Conservation (phyloP, 2,329 filamentous ascomycete species). For the Cadophora luteo-olivacea region DNA sequence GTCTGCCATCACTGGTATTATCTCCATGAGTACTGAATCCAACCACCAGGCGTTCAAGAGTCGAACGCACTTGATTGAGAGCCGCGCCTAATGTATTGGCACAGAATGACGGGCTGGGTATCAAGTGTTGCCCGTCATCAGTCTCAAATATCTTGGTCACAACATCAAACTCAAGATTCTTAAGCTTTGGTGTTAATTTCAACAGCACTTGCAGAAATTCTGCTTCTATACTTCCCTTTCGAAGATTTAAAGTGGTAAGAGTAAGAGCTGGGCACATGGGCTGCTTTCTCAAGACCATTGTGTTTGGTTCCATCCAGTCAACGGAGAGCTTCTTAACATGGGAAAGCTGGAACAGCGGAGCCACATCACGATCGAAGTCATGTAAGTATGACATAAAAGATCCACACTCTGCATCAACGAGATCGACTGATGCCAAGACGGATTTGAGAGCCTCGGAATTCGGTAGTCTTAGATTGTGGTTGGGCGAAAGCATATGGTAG, state of each 20-base stretch:
- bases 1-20: neutral
- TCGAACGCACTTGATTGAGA: neutral
- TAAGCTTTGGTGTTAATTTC: neutral
- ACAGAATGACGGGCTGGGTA: neutral
- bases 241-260: neutral
- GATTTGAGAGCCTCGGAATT: neutral
- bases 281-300: neutral
- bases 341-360: neutral
- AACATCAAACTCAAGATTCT: neutral
- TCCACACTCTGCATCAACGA: too few species aligned
- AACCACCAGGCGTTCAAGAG: neutral
- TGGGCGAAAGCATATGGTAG: neutral
- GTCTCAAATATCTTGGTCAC: neutral
- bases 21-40: neutral
- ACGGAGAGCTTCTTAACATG: neutral
- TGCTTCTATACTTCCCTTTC: neutral
- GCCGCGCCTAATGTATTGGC: neutral
- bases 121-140: neutral
- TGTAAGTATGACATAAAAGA: neutral
- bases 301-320: neutral
- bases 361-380: neutral
- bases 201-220: neutral
- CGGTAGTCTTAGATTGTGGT: neutral
- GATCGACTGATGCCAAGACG: neutral
- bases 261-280: neutral